Evolutionary conservation across 257 asterid species (phyloP).

Genomic region (Jacaranda mimosifolia): DNA sequence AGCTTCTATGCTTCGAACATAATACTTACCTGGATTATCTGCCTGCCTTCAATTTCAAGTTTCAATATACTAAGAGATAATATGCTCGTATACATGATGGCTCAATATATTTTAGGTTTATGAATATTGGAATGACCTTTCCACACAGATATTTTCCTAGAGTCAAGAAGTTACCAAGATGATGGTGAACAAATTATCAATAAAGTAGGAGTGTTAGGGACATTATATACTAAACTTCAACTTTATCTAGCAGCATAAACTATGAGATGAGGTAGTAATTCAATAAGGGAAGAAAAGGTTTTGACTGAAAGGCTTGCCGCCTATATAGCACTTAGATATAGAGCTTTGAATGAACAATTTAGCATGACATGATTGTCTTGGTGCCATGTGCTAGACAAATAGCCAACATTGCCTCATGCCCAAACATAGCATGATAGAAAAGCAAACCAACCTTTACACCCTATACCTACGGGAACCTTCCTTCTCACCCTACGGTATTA

Average conservation of each 20-base stretch:
- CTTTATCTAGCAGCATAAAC: too few species aligned
- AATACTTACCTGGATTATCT: neutral
- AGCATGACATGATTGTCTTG: too few species aligned
- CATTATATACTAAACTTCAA: too few species aligned
- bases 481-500: too few species aligned
- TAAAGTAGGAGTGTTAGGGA: constrained; percentile 16
- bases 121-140: neutral
- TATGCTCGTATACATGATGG: neutral
- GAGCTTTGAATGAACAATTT: neutral
- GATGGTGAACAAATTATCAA: neutral
- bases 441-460: too few species aligned
- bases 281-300: neutral
- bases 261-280: too few species aligned
- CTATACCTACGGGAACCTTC: too few species aligned
- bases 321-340: neutral
- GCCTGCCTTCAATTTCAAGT: neutral
- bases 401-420: too few species aligned
- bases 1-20: constrained; percentile 33
- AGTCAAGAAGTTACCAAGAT: neutral
- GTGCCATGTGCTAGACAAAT: too few species aligned
- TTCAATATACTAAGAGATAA: neutral
- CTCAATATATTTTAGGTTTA: neutral
- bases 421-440: too few species aligned
- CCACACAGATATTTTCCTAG: too few species aligned
- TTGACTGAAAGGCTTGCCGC: neutral